phyloP scores from a whole-genome alignment of 306 rosid genomes.

The Trichosanthes truncata region DNA sequence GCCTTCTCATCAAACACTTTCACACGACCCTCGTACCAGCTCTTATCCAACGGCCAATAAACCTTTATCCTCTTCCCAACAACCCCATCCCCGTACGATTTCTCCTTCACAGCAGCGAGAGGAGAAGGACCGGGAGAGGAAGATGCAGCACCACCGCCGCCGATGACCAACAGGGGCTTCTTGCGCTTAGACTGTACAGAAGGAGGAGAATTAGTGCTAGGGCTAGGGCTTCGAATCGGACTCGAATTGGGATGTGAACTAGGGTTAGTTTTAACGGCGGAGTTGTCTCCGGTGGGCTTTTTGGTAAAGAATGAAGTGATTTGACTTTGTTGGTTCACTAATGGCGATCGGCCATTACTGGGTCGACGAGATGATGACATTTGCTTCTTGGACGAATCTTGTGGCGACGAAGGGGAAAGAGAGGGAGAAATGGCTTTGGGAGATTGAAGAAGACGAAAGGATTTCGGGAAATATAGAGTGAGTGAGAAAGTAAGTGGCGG shows the following conservation, averaged over 20 bases:
- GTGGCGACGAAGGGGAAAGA: not conserved
- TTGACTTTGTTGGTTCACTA: constrained; percentile 69
- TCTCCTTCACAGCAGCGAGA: not conserved
- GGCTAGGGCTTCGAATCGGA: constrained; percentile 14
- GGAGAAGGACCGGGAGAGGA: constrained; percentile 19
- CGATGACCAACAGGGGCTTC: constrained; percentile 44
- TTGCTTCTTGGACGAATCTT: not conserved
- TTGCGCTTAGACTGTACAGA: constrained; percentile 45
- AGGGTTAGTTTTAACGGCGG: constrained; percentile 13
- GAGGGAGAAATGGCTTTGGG: not conserved
- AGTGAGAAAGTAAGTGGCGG: not conserved
- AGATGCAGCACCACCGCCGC: constrained; percentile 15
- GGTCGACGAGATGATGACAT: constrained; percentile 56
- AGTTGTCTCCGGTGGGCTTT: not conserved
- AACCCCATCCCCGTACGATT: constrained; percentile 27
- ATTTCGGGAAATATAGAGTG: not conserved
- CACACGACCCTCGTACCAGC: constrained; percentile 75
- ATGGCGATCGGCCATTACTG: constrained; percentile 68
- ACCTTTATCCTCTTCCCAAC: constrained; percentile 68
- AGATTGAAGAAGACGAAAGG: not conserved
- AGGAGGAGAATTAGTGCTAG: constrained; percentile 39
- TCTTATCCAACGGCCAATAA: constrained; percentile 66
- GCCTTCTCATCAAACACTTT: constrained; percentile 32
- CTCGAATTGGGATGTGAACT: constrained; percentile 12
- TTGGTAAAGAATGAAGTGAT: constrained; percentile 85